These are phyloP conservation scores for Tetradesmus obliquus DNA, from an alignment of 139 green algal genomes.

Conservation along the genomic window DNA sequence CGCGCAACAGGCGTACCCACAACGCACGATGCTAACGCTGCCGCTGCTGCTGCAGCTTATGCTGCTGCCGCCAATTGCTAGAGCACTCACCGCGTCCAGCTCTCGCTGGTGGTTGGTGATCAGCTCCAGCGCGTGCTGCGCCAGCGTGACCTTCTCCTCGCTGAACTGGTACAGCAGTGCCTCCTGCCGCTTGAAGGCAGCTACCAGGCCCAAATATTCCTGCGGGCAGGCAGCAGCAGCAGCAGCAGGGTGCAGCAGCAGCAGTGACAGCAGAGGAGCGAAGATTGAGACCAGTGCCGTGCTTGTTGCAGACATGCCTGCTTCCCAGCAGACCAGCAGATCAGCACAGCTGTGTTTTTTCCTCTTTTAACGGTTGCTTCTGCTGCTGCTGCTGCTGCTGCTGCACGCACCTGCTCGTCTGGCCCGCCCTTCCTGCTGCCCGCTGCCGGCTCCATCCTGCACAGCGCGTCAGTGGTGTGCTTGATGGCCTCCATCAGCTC, in stretches of 20 bases:
- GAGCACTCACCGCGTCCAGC: slow-evolving; percentile 54
- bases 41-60: background rate
- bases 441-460: background rate
- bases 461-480: slow-evolving; percentile 32
- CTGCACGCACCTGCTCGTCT: slow-evolving; percentile 29
- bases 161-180: slow-evolving; percentile 75
- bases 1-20: slow-evolving; percentile 68
- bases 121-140: slow-evolving; percentile 75
- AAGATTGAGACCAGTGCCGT: background rate
- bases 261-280: background rate
- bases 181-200: slow-evolving; percentile 16
- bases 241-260: background rate
- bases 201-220: background rate
- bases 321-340: too few species aligned
- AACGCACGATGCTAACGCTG: background rate
- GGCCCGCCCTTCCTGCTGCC: background rate
- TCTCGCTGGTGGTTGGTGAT: slow-evolving; percentile 73
- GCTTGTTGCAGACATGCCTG: too few species aligned
- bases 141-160: slow-evolving; percentile 83
- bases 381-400: background rate
- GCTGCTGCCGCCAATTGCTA: background rate
- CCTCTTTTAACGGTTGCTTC: too few species aligned
- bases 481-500: slow-evolving; percentile 29
- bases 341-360: too few species aligned
- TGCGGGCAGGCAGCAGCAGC: background rate